Evolutionary conservation across 305 asterid genomes (phyloP).

Genomic region (Fraxinus nigra): DNA sequence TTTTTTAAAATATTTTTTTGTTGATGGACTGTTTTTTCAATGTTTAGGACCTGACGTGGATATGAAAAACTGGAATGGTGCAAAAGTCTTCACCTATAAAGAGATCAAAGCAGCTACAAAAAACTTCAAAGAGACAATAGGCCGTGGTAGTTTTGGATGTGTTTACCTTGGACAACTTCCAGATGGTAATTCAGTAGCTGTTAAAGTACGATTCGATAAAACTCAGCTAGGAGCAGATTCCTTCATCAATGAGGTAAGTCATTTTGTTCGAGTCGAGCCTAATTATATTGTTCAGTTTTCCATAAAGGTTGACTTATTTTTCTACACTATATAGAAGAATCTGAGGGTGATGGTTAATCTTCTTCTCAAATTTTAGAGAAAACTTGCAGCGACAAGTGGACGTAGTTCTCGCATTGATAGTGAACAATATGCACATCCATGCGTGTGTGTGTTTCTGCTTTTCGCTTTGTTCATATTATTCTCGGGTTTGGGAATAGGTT

Average conservation of each 20-base stretch:
- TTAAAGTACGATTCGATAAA: conserved; percentile 83
- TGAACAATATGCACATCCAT: too few relatives aligned
- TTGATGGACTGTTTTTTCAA: neutral
- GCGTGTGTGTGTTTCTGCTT: too few relatives aligned
- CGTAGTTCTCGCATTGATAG: neutral
- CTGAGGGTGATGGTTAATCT: neutral
- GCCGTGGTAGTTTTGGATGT: conserved; percentile 88
- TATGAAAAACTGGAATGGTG: conserved; percentile 60
- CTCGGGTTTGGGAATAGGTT: too few relatives aligned
- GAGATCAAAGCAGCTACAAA: conserved; percentile 78
- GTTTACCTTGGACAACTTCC: conserved; percentile 76
- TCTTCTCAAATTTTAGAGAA: neutral
- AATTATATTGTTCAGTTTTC: neutral
- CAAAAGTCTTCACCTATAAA: conserved; percentile 66
- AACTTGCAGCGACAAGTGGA: neutral
- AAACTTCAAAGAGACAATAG: conserved; percentile 75
- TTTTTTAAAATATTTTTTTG: neutral
- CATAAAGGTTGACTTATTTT: neutral
- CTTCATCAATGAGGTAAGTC: conserved; percentile 78
- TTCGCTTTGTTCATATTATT: too few relatives aligned
- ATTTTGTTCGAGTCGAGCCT: neutral
- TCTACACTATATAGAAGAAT: neutral
- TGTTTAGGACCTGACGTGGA: conserved; percentile 44
- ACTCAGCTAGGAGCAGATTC: conserved; percentile 85
- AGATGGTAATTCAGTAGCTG: conserved; percentile 74